A percentile compares a stretch with the other conserved stretches of the same genome.
These are phyloP conservation scores for Colletotrichum sp. DNA, from an alignment of 2,329 filamentous ascomycete species.

Conservation along the genomic window DNA sequence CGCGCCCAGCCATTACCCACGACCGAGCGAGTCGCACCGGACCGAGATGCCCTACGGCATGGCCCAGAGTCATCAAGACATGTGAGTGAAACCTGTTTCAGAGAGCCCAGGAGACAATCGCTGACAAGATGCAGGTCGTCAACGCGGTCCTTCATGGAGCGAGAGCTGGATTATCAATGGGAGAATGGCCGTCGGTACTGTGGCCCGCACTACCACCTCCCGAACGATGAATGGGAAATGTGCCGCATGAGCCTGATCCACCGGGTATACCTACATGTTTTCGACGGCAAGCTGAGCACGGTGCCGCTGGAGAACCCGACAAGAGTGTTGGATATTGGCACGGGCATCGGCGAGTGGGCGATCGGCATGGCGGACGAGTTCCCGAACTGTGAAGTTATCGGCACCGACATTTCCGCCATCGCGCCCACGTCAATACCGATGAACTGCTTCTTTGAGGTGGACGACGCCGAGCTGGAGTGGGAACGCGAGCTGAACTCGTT, in stretches of 20 bases:
- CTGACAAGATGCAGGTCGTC: slow-evolving; percentile 38
- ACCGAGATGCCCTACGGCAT: slow-evolving; percentile 36
- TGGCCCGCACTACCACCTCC: slow-evolving; percentile 64
- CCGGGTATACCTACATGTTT: slow-evolving; percentile 63
- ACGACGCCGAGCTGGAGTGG: slow-evolving; percentile 65
- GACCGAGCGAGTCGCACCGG: slow-evolving; percentile 37
- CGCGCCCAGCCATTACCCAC: slow-evolving; percentile 44
- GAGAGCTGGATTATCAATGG: slow-evolving; percentile 59
- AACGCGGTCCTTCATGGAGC: slow-evolving; percentile 54
- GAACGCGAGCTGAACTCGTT: slow-evolving; percentile 56
- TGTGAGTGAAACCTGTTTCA: slow-evolving; percentile 39
- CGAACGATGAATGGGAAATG: slow-evolving; percentile 70
- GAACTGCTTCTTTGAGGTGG: slow-evolving; percentile 65
- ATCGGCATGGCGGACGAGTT: slow-evolving; percentile 59
- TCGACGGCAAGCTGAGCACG: slow-evolving; percentile 50
- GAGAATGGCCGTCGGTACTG: slow-evolving; percentile 70
- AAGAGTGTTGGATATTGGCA: slow-evolving; percentile 62
- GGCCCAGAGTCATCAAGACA: slow-evolving; percentile 36
- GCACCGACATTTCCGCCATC: slow-evolving; percentile 64
- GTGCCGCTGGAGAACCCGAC: slow-evolving; percentile 43
- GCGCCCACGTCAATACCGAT: slow-evolving; percentile 61
- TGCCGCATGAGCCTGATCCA: slow-evolving; percentile 66
- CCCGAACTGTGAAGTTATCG: slow-evolving; percentile 60
- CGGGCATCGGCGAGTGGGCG: slow-evolving; percentile 59
- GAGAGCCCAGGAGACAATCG: slow-evolving; percentile 13